Conservation (phyloP, 179 eudicot genomes). For the Silene noctiflora region DNA sequence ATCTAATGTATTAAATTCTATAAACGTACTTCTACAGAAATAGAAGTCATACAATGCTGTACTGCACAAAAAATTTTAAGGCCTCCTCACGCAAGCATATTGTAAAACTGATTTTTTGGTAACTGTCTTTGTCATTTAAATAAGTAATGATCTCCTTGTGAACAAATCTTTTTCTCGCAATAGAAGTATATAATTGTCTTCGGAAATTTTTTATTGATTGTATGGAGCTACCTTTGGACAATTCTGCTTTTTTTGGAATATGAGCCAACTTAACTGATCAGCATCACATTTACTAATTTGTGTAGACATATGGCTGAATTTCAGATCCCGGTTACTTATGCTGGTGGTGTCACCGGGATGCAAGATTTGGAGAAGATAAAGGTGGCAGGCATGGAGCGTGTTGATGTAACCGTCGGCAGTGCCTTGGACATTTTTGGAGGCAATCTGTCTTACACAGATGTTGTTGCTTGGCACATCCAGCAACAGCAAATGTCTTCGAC, state of each 20-base stretch:
- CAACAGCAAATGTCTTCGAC: background rate
- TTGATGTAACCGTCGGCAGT: conserved; percentile 73
- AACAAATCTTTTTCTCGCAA: too few species aligned
- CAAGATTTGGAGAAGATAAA: conserved; percentile 19
- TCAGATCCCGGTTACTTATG: conserved; percentile 52
- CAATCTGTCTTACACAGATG: conserved; percentile 10
- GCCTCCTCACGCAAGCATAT: too few species aligned
- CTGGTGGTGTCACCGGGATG: conserved; percentile 17
- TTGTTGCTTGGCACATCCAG: conserved; percentile 12
- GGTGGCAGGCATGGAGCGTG: conserved; percentile 37
- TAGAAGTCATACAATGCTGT: background rate
- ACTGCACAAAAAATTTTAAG: background rate
- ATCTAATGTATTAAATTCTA: background rate
- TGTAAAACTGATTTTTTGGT: too few species aligned
- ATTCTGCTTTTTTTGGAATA: background rate
- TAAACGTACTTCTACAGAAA: background rate
- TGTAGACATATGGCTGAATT: background rate
- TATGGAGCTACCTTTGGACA: background rate
- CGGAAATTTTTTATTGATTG: background rate
- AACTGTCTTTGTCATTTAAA: too few species aligned
- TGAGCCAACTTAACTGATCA: background rate
- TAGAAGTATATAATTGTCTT: background rate
- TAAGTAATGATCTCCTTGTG: too few species aligned
- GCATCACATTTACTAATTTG: conserved; percentile 6
- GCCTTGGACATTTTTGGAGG: conserved; percentile 51